Evolutionary conservation across 2,329 filamentous ascomycete species (phyloP).

Genomic region (Aspergillus carbonarius): DNA sequence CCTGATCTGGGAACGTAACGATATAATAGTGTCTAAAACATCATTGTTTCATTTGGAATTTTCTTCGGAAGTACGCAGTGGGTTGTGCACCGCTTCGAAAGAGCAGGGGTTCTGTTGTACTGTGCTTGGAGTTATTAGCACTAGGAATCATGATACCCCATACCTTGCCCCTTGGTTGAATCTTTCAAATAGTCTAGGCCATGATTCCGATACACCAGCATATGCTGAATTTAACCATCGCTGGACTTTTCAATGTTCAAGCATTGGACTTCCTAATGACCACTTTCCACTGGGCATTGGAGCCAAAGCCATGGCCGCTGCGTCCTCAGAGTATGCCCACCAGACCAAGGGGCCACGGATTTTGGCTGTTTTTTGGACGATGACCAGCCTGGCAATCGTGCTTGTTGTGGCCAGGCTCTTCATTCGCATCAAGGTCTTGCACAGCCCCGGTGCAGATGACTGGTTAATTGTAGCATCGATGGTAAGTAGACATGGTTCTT

Average conservation of each 20-base stretch:
- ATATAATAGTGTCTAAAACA: no score
- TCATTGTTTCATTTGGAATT: no score
- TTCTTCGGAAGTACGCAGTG: no score
- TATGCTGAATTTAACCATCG: neutral
- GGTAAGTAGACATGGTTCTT: slow-evolving; percentile 15
- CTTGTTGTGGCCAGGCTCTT: slow-evolving; percentile 35
- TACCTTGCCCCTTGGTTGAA: neutral
- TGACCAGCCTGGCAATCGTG: slow-evolving; percentile 29
- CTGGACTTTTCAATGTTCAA: neutral
- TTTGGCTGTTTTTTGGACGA: slow-evolving; percentile 29
- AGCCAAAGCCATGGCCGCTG: neutral
- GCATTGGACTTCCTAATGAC: neutral
- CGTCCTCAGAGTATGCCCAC: slow-evolving; percentile 10
- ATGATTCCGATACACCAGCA: neutral
- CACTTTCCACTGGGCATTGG: neutral
- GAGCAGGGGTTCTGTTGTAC: no score
- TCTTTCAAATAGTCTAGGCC: neutral
- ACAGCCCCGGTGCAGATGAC: slow-evolving; percentile 36
- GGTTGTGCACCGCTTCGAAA: no score
- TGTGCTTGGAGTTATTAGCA: no score
- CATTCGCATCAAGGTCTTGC: slow-evolving; percentile 28
- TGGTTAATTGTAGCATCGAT: slow-evolving; percentile 35
- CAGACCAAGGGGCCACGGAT: slow-evolving; percentile 30
- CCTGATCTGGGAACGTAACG: no score
- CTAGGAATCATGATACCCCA: no score